Evolutionary conservation across 306 rosid genomes (phyloP).

Genomic region (Pterocarpus santalinus): DNA sequence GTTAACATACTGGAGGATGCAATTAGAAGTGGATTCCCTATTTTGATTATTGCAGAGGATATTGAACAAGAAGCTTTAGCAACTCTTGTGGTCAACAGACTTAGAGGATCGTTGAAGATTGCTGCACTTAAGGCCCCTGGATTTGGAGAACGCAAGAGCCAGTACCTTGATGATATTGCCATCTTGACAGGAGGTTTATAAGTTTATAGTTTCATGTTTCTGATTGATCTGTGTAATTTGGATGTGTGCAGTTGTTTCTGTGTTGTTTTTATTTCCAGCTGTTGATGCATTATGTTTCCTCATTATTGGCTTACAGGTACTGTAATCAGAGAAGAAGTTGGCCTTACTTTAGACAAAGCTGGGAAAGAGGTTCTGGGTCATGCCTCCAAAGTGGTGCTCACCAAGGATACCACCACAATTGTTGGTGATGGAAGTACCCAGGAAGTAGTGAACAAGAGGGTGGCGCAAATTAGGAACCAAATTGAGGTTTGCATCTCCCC

Average conservation of each 20-base stretch:
- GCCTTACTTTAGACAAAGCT: slow-evolving; percentile 89
- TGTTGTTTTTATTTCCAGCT: not conserved
- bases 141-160: slow-evolving; percentile 99
- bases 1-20: slow-evolving; percentile 92
- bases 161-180: slow-evolving; percentile 98
- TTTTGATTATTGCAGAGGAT: slow-evolving; percentile 87
- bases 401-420: slow-evolving; percentile 89
- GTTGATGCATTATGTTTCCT: not conserved
- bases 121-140: slow-evolving; percentile 99
- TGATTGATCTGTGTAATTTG: not conserved
- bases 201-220: not conserved
- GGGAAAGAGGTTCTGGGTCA: slow-evolving; percentile 92
- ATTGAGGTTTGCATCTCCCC: slow-evolving; percentile 70
- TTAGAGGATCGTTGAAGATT: slow-evolving; percentile 95
- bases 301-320: slow-evolving; percentile 66
- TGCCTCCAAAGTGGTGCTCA: slow-evolving; percentile 96
- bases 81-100: slow-evolving; percentile 95
- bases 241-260: not conserved
- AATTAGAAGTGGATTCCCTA: slow-evolving; percentile 88
- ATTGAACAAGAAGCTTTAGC: slow-evolving; percentile 99
- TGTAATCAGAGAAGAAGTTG: slow-evolving; percentile 95
- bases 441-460: slow-evolving; percentile 92
- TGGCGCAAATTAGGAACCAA: slow-evolving; percentile 83
- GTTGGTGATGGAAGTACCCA: slow-evolving; percentile 99
- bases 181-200: slow-evolving; percentile 87